Evolutionary conservation across 495 filamentous ascomycete genomes (phyloP).

Genomic region (Parmelia sp.): DNA sequence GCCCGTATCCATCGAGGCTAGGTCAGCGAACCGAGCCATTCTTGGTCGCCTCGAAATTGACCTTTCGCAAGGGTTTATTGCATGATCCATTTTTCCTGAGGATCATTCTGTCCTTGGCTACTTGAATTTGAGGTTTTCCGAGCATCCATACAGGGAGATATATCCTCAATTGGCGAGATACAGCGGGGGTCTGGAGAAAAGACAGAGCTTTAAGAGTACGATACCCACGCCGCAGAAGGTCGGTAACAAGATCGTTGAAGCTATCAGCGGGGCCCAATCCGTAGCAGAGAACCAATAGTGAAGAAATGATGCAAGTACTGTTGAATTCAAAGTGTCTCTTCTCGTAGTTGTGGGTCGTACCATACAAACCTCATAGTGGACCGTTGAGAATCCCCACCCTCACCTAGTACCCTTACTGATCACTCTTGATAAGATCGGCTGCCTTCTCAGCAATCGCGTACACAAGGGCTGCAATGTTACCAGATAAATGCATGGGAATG

Average conservation of each 20-base stretch:
- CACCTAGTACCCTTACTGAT: too few relatives aligned
- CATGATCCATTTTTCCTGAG: too few relatives aligned
- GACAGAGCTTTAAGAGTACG: slow-evolving; percentile 1
- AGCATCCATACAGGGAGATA: slow-evolving; percentile 2
- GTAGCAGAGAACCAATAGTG: background rate
- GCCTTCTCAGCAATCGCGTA: slow-evolving; percentile 52
- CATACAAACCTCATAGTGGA: too few relatives aligned
- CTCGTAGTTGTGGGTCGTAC: too few relatives aligned
- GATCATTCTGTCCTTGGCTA: slow-evolving; percentile 12
- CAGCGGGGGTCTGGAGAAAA: slow-evolving; percentile 8
- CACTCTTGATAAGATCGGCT: slow-evolving; percentile 47
- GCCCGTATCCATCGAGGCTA: too few relatives aligned
- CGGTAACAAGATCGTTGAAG: slow-evolving; percentile 1
- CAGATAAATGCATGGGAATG: slow-evolving; percentile 43
- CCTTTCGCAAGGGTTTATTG: slow-evolving; percentile 9
- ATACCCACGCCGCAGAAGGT: slow-evolving; percentile 5
- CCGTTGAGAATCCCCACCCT: too few relatives aligned
- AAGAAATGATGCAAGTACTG: too few relatives aligned
- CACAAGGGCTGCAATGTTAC: slow-evolving; percentile 45
- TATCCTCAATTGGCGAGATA: slow-evolving; percentile 9
- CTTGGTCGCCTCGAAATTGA: slow-evolving; percentile 5
- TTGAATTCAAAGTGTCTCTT: too few relatives aligned
- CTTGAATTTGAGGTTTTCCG: slow-evolving; percentile 12
- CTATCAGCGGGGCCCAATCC: background rate
- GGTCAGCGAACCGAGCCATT: background rate